A percentile compares a stretch with the other conserved stretches of the same genome.
phyloP scores from a whole-genome alignment of 441 rosid genomes.

The Kokia cookei region DNA sequence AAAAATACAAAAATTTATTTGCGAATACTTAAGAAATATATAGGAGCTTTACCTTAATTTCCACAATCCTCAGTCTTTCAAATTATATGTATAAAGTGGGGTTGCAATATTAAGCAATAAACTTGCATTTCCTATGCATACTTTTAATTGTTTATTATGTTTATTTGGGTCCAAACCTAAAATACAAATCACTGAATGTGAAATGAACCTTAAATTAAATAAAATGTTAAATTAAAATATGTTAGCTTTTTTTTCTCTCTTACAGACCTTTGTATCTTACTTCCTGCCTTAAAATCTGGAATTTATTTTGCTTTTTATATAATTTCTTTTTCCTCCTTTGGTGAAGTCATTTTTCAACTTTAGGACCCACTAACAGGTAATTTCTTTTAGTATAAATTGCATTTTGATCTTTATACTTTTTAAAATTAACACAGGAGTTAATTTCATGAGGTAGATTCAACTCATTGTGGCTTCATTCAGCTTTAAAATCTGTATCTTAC shows the following conservation, averaged over 20 bases:
- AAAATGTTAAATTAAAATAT: neutral
- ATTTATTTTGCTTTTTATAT: neutral
- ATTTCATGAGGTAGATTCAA: too few species aligned
- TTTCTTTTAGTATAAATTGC: too few species aligned
- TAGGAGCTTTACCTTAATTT: neutral
- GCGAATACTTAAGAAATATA: neutral
- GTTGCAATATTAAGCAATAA: neutral
- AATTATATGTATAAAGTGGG: neutral
- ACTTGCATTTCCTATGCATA: neutral
- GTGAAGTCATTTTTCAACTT: neutral
- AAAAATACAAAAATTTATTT: too few species aligned
- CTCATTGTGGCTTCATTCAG: too few species aligned
- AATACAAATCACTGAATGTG: neutral
- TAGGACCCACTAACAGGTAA: neutral
- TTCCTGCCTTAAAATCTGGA: conserved; percentile 4
- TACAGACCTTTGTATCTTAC: neutral
- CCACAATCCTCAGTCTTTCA: neutral
- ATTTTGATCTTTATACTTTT: too few species aligned
- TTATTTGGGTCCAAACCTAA: neutral
- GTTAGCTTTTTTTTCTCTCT: neutral
- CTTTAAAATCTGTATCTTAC: too few species aligned
- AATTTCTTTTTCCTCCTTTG: neutral
- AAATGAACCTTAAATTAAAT: neutral
- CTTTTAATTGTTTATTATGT: neutral
- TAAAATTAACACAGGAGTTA: too few species aligned